These are phyloP conservation scores for Paralagenidium karlingii DNA, from an alignment of 352 stramenopile genomes.

Conservation along the genomic window DNA sequence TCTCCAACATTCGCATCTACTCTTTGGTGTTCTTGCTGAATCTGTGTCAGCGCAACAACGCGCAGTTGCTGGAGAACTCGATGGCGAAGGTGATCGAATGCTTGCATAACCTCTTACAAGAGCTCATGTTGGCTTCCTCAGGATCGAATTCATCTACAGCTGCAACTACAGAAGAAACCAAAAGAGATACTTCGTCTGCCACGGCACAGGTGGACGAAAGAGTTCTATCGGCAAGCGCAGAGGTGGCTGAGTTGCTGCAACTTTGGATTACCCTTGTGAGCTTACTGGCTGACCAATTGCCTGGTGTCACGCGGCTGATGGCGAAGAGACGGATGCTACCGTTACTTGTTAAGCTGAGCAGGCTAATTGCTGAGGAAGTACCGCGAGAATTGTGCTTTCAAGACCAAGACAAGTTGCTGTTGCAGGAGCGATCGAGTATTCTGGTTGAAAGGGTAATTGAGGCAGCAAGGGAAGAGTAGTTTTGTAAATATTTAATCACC, in stretches of 20 bases:
- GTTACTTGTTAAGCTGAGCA: constrained; percentile 30
- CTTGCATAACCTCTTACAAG: no score
- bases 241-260: constrained; percentile 46
- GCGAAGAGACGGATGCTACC: constrained; percentile 12
- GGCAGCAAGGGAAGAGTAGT: no score
- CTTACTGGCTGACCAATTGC: constrained; percentile 29
- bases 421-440: no score
- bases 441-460: no score
- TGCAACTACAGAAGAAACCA: background rate
- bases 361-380: no score
- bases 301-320: constrained; percentile 7
- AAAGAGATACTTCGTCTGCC: background rate
- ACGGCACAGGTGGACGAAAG: constrained; percentile 2
- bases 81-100: constrained; percentile 14
- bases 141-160: constrained; percentile 4
- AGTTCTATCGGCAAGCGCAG: no score
- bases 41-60: constrained; percentile 38
- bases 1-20: constrained; percentile 57
- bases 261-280: constrained; percentile 36
- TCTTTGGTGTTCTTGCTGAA: constrained; percentile 64
- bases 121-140: no score
- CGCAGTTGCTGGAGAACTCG: constrained; percentile 24
- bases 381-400: no score
- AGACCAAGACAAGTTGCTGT: no score
- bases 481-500: no score